Conservation (phyloP, 2,329 filamentous ascomycete species). For the Dothiorella sarmentorum region DNA sequence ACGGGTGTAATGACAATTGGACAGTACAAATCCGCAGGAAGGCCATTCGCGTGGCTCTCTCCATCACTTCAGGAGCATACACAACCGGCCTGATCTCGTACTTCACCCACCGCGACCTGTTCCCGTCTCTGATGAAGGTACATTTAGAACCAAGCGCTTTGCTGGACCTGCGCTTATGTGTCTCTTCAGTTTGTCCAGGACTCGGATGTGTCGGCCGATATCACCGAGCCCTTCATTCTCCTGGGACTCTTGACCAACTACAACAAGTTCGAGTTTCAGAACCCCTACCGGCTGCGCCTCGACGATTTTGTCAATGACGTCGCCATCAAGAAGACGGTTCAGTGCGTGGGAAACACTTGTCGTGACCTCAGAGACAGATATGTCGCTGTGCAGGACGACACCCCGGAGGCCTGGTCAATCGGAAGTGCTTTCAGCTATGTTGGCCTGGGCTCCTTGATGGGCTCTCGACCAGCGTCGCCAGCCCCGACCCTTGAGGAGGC, state of each 20-base stretch:
- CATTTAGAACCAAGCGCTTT: neutral
- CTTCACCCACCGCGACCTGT: conserved; percentile 90
- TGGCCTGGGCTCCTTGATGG: conserved; percentile 72
- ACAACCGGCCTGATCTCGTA: conserved; percentile 93
- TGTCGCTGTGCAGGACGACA: conserved; percentile 81
- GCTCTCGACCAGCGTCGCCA: conserved; percentile 56
- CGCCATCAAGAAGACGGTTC: conserved; percentile 77
- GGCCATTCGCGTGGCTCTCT: conserved; percentile 76
- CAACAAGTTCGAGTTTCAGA: conserved; percentile 99
- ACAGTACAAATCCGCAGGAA: conserved; percentile 71
- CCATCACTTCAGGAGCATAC: conserved; percentile 88
- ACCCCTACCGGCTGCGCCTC: conserved; percentile 86
- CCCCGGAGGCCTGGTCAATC: conserved; percentile 85
- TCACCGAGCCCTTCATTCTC: conserved; percentile 72
- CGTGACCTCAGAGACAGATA: conserved; percentile 68
- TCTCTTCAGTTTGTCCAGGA: conserved; percentile 73
- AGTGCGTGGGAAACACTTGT: conserved; percentile 71
- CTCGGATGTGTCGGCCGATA: conserved; percentile 59
- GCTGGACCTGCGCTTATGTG: conserved; percentile 19
- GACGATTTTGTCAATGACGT: conserved; percentile 94
- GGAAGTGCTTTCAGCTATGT: conserved; percentile 78
- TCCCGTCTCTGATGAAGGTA: conserved; percentile 92
- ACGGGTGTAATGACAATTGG: neutral
- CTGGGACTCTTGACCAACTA: conserved; percentile 90
- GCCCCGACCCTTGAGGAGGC: conserved; percentile 73